A percentile compares a stretch with the other conserved stretches of the same genome.
These are phyloP conservation scores for Paramecium primaurelia DNA, from an alignment of 73 alveolate species.

Conservation along the genomic window DNA sequence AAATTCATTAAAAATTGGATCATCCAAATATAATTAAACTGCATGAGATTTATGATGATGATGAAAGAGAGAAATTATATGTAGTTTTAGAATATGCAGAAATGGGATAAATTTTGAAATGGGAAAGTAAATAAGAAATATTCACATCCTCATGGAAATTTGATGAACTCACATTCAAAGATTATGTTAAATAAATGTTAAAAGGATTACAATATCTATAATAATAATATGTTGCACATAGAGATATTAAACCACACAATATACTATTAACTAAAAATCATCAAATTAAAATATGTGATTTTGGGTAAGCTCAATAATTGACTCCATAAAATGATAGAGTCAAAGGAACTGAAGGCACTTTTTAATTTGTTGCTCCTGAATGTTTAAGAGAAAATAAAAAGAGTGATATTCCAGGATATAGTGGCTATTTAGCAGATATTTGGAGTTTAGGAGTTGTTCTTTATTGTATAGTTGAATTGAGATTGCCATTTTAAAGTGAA, in stretches of 20 bases:
- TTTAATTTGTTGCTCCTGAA: conserved; percentile 53
- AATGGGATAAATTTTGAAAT: conserved; percentile 65
- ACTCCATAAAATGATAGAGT: conserved; percentile 67
- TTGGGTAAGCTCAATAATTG: conserved; percentile 73
- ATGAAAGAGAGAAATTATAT: conserved; percentile 67
- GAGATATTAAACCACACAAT: conserved; percentile 93
- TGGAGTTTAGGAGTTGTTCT: conserved; percentile 82
- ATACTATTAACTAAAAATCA: conserved; percentile 73
- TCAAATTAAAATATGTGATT: conserved; percentile 78
- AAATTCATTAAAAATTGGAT: conserved; percentile 70
- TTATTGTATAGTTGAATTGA: conserved; percentile 64
- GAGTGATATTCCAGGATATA: conserved; percentile 64
- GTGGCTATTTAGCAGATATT: conserved; percentile 72
- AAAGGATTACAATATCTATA: conserved; percentile 40
- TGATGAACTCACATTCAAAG: background rate
- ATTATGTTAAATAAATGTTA: background rate
- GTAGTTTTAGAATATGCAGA: conserved; percentile 71
- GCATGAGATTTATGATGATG: conserved; percentile 76
- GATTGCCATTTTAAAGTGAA: conserved; percentile 49
- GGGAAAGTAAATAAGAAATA: conserved; percentile 38
- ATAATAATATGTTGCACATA: conserved; percentile 67
- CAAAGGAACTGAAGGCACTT: conserved; percentile 82
- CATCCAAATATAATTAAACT: conserved; percentile 68
- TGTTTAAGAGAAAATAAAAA: conserved; percentile 51
- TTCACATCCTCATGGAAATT: conserved; percentile 13